Evolutionary conservation across 306 rosid genomes (phyloP).

Genomic region (Cucurbita maxima): DNA sequence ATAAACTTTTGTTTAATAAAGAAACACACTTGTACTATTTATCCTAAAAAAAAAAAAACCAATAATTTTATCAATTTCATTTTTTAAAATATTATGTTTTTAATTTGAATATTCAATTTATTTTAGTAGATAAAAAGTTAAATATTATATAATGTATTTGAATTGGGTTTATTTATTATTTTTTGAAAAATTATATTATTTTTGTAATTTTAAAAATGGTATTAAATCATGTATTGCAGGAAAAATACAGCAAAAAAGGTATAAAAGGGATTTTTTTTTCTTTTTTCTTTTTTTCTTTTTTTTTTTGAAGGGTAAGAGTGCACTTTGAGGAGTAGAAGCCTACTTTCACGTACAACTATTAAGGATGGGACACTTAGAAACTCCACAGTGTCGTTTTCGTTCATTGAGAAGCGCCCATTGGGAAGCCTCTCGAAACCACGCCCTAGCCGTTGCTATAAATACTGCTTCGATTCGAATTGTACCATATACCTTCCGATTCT

Average conservation of each 20-base stretch:
- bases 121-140: too few species aligned
- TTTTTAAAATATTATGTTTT: too few species aligned
- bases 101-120: too few species aligned
- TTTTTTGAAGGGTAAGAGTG: neutral
- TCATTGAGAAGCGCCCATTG: neutral
- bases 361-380: neutral
- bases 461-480: neutral
- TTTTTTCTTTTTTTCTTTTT: neutral
- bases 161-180: too few species aligned
- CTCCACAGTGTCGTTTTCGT: neutral
- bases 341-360: neutral
- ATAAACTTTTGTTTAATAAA: neutral
- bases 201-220: neutral
- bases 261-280: neutral
- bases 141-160: too few species aligned
- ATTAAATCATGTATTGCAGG: neutral
- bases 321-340: neutral
- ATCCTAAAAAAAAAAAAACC: neutral
- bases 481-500: neutral
- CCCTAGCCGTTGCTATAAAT: neutral
- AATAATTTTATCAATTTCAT: too few species aligned
- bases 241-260: neutral
- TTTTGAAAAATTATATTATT: too few species aligned
- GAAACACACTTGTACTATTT: neutral
- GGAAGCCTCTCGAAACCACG: constrained; percentile 3